These are phyloP conservation scores for Aureobasidium sp. DNA, from an alignment of 2,329 filamentous ascomycete species.

Conservation along the genomic window DNA sequence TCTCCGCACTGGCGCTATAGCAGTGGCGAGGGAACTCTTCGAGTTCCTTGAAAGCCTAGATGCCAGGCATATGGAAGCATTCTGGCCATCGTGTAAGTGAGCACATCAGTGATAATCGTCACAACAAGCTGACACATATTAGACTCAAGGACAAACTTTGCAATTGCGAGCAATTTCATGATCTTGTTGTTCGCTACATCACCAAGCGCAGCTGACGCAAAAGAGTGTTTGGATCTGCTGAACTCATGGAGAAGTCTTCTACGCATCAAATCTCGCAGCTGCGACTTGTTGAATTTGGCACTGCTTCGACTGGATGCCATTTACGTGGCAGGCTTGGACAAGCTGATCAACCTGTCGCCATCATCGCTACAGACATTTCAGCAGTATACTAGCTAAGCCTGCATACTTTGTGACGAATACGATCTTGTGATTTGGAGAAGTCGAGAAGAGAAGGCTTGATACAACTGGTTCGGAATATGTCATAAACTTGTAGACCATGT, in stretches of 20 bases:
- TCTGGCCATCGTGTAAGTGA: slow-evolving; percentile 30
- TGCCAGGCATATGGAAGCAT: slow-evolving; percentile 28
- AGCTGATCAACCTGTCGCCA: slow-evolving; percentile 27
- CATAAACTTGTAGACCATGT: background rate
- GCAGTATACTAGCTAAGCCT: background rate
- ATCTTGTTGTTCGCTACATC: slow-evolving; percentile 29
- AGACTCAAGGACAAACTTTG: slow-evolving; percentile 32
- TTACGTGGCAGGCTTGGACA: slow-evolving; percentile 27
- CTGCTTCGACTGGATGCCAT: slow-evolving; percentile 28
- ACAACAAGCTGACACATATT: slow-evolving; percentile 4
- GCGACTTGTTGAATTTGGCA: slow-evolving; percentile 30
- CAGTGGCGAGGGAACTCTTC: slow-evolving; percentile 27
- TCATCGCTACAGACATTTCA: slow-evolving; percentile 24
- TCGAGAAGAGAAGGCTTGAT: background rate
- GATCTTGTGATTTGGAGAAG: background rate
- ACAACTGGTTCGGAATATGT: too few relatives aligned
- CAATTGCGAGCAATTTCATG: slow-evolving; percentile 30
- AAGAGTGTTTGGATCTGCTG: slow-evolving; percentile 27
- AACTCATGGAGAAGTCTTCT: slow-evolving; percentile 27
- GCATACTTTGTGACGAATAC: too few relatives aligned
- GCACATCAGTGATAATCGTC: background rate
- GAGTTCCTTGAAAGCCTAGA: slow-evolving; percentile 28
- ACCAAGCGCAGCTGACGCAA: slow-evolving; percentile 24
- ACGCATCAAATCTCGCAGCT: slow-evolving; percentile 29
- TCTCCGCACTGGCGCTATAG: slow-evolving; percentile 27